A percentile compares a stretch with the other conserved stretches of the same genome.
phyloP scores from a whole-genome alignment of 805 yeast species.

The Maudiozyma barnettii region DNA sequence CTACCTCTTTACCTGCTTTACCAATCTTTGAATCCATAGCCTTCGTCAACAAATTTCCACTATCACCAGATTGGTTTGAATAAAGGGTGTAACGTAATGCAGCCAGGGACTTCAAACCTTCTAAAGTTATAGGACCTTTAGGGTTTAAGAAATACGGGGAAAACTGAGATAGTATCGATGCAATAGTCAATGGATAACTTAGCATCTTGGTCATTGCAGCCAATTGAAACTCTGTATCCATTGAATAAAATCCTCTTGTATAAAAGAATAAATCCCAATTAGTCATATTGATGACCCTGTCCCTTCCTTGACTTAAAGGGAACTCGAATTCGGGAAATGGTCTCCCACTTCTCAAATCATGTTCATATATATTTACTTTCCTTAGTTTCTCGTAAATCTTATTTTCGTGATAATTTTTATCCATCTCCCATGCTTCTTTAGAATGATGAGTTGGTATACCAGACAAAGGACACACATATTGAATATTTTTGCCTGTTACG shows the following conservation, averaged over 20 bases:
- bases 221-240: conserved; percentile 93
- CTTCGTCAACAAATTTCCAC: neutral
- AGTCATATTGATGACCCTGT: conserved; percentile 63
- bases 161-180: conserved; percentile 68
- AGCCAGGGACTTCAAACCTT: conserved; percentile 88
- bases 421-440: conserved; percentile 79
- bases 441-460: conserved; percentile 97
- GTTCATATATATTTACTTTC: conserved; percentile 87
- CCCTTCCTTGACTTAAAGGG: conserved; percentile 70
- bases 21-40: neutral
- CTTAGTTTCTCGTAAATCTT: conserved; percentile 65
- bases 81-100: conserved; percentile 86
- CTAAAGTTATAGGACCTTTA: conserved; percentile 79
- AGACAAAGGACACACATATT: conserved; percentile 82
- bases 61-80: conserved; percentile 24
- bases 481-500: conserved; percentile 69
- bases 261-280: conserved; percentile 92
- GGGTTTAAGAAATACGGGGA: conserved; percentile 79
- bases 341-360: conserved; percentile 88
- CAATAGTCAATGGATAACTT: conserved; percentile 87
- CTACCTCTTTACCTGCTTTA: neutral
- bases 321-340: conserved; percentile 92
- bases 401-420: conserved; percentile 57
- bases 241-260: conserved; percentile 84
- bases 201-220: conserved; percentile 93